phyloP scores from a whole-genome alignment of 441 rosid species.

The Eruca vesicaria region DNA sequence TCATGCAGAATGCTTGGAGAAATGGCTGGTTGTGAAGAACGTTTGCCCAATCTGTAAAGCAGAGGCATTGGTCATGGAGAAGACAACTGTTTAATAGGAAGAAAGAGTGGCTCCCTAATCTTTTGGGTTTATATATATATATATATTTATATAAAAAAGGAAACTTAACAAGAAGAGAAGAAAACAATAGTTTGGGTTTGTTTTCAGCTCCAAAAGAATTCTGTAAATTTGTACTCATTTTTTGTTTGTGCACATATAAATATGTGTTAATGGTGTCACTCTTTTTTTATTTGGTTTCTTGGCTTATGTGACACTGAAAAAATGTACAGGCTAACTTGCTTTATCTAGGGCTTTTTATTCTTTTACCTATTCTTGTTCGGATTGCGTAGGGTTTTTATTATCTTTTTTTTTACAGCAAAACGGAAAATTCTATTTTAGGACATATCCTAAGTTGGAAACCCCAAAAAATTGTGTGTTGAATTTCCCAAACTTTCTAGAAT shows the following conservation, averaged over 20 bases:
- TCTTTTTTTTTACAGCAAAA: not conserved
- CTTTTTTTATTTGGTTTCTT: slow-evolving; percentile 27
- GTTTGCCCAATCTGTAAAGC: slow-evolving; percentile 92
- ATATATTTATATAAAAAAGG: not conserved
- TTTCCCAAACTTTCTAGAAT: not conserved
- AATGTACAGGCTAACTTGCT: slow-evolving; percentile 29
- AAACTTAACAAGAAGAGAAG: slow-evolving; percentile 21
- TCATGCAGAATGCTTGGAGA: slow-evolving; percentile 83
- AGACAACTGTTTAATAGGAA: slow-evolving; percentile 25
- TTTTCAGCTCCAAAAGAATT: not conserved
- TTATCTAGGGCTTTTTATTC: not conserved
- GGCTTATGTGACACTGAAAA: slow-evolving; percentile 14
- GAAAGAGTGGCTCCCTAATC: slow-evolving; percentile 16
- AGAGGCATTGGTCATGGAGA: slow-evolving; percentile 54
- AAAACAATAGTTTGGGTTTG: slow-evolving; percentile 22
- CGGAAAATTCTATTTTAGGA: not conserved
- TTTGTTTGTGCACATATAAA: slow-evolving; percentile 30
- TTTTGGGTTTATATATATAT: slow-evolving; percentile 9
- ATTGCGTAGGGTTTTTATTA: not conserved
- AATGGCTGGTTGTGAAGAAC: slow-evolving; percentile 86
- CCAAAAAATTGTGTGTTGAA: too few relatives aligned
- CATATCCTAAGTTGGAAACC: not conserved
- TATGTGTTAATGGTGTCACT: slow-evolving; percentile 21
- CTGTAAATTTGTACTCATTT: slow-evolving; percentile 9
- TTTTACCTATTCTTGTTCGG: not conserved